A percentile compares a stretch with the other conserved stretches of the same genome.
These are phyloP conservation scores for Vicia sativa DNA, from an alignment of 306 rosid species.

Conservation along the genomic window DNA sequence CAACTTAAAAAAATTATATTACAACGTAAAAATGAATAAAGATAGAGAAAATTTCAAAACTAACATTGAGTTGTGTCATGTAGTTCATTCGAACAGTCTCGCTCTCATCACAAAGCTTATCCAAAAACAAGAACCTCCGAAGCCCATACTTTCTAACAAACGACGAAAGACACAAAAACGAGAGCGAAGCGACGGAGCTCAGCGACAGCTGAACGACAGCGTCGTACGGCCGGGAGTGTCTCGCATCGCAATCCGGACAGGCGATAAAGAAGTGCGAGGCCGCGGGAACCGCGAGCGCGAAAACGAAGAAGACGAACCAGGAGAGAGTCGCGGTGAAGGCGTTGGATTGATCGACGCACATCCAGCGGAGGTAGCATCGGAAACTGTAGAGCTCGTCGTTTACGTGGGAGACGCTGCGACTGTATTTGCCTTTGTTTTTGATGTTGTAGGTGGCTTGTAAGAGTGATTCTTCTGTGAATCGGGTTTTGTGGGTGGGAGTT, in stretches of 20 bases:
- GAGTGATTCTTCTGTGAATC: conserved; percentile 37
- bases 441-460: not conserved
- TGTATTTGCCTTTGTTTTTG: conserved; percentile 25
- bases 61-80: conserved; percentile 69
- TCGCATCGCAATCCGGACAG: conserved; percentile 65
- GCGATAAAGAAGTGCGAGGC: conserved; percentile 67
- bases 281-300: conserved; percentile 63
- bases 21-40: too few relatives aligned
- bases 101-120: conserved; percentile 83
- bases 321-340: conserved; percentile 59
- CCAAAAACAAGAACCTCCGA: conserved; percentile 76
- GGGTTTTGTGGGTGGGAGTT: conserved; percentile 30
- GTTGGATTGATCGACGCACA: conserved; percentile 91
- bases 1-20: not conserved
- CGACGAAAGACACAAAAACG: conserved; percentile 69
- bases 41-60: conserved; percentile 38
- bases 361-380: conserved; percentile 79
- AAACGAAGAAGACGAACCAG: conserved; percentile 66
- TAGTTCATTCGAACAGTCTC: conserved; percentile 68
- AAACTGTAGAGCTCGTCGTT: conserved; percentile 75
- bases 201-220: conserved; percentile 73
- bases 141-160: conserved; percentile 66
- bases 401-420: conserved; percentile 55
- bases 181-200: conserved; percentile 60
- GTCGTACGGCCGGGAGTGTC: conserved; percentile 72